A percentile compares a stretch with the other conserved stretches of the same genome.
Evolutionary conservation across 192 early-diverging fungal genomes (phyloP).

Genomic region (Coemansia sp.): DNA sequence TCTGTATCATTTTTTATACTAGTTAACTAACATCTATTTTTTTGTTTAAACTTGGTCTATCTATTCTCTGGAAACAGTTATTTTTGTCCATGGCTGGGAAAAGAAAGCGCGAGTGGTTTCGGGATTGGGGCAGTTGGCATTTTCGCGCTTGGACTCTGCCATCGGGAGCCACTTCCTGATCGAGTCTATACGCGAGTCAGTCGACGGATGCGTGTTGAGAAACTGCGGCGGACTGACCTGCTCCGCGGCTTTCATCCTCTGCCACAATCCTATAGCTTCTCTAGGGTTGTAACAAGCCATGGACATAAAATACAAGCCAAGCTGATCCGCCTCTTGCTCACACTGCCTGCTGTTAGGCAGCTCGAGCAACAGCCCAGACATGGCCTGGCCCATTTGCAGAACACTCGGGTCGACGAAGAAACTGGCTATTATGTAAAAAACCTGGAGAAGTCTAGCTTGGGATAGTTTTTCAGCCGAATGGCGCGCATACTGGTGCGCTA

Average conservation of each 20-base stretch:
- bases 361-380: slow-evolving; percentile 72
- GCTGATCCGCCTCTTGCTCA: slow-evolving; percentile 91
- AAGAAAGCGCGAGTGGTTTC: slow-evolving; percentile 26
- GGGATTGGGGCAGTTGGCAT: slow-evolving; percentile 37
- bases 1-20: background rate
- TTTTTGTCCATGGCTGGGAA: slow-evolving; percentile 1
- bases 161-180: slow-evolving; percentile 53
- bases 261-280: slow-evolving; percentile 79
- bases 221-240: slow-evolving; percentile 58
- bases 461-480: slow-evolving; percentile 91
- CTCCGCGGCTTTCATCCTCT: slow-evolving; percentile 69
- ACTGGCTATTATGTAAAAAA: slow-evolving; percentile 61
- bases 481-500: slow-evolving; percentile 88
- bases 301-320: slow-evolving; percentile 87
- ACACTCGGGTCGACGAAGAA: slow-evolving; percentile 70
- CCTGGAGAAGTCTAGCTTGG: slow-evolving; percentile 61
- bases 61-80: background rate
- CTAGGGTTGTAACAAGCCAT: slow-evolving; percentile 89
- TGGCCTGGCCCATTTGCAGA: slow-evolving; percentile 58
- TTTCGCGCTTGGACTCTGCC: slow-evolving; percentile 38
- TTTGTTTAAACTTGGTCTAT: background rate
- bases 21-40: background rate
- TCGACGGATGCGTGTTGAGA: slow-evolving; percentile 83
- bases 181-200: slow-evolving; percentile 64
- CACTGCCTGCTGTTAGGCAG: slow-evolving; percentile 85